These are phyloP conservation scores for Malassezia japonica DNA, from an alignment of 1,284 basidiomycete genomes.

Conservation along the genomic window DNA sequence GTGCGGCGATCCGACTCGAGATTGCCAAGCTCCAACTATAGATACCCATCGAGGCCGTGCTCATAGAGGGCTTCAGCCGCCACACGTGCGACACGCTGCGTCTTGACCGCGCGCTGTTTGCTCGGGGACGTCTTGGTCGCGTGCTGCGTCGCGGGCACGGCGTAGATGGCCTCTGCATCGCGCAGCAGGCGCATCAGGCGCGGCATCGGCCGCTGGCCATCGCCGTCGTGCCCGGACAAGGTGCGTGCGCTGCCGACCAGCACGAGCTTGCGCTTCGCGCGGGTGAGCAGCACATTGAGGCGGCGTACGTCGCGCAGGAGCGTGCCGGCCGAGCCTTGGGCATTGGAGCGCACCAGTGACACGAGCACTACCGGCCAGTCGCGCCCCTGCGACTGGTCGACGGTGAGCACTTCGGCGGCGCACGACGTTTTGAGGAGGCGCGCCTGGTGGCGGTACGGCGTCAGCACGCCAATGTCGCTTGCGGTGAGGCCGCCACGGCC, in stretches of 20 bases:
- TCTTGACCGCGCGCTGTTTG: not conserved
- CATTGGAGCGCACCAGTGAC: slow-evolving; percentile 33
- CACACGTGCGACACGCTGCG: not conserved
- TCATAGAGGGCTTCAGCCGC: slow-evolving; percentile 5
- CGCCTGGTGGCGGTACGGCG: slow-evolving; percentile 78
- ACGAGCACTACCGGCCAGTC: slow-evolving; percentile 54
- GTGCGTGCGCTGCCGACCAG: slow-evolving; percentile 29
- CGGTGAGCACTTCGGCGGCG: slow-evolving; percentile 68
- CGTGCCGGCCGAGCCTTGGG: slow-evolving; percentile 15
- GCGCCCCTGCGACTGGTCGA: slow-evolving; percentile 85
- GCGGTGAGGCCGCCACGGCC: slow-evolving; percentile 59
- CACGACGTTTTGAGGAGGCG: slow-evolving; percentile 60
- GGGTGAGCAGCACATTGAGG: slow-evolving; percentile 39
- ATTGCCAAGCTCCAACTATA: slow-evolving; percentile 1
- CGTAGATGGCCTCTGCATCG: slow-evolving; percentile 5
- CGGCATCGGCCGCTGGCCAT: slow-evolving; percentile 9
- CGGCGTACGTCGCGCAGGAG: slow-evolving; percentile 34
- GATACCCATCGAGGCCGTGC: slow-evolving; percentile 4
- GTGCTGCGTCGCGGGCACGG: not conserved
- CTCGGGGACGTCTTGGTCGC: not conserved
- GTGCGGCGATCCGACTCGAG: slow-evolving; percentile 8
- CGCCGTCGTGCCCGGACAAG: slow-evolving; percentile 8
- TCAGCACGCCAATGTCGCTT: slow-evolving; percentile 73
- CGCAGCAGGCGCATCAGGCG: slow-evolving; percentile 15
- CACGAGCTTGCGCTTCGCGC: slow-evolving; percentile 54